Evolutionary conservation across 805 yeast species (phyloP).

Genomic region (Ogataea philodendri): DNA sequence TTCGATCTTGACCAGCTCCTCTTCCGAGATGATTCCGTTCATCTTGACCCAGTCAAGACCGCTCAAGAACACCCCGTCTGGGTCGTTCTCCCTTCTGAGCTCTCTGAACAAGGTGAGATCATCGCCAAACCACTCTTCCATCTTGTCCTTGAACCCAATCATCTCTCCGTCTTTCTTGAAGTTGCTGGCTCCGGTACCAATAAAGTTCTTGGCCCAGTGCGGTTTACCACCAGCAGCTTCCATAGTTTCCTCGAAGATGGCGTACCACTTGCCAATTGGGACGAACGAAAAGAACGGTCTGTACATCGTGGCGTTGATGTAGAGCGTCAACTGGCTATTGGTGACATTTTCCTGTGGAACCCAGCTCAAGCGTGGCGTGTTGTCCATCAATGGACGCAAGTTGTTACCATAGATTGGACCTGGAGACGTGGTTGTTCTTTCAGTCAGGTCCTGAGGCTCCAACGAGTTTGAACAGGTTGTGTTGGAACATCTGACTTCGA

Average conservation of each 20-base stretch:
- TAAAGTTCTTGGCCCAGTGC: conserved; percentile 97
- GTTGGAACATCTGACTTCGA: conserved; percentile 92
- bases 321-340: conserved; percentile 77
- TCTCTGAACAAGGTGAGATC: conserved; percentile 59
- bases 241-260: conserved; percentile 75
- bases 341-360: conserved; percentile 52
- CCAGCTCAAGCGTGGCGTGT: conserved; percentile 66
- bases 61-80: conserved; percentile 75
- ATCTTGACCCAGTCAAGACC: conserved; percentile 77
- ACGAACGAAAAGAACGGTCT: conserved; percentile 84
- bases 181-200: conserved; percentile 51
- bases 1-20: conserved; percentile 16
- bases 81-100: conserved; percentile 70
- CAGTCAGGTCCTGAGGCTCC: conserved; percentile 45
- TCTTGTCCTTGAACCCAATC: conserved; percentile 72
- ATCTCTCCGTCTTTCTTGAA: conserved; percentile 63
- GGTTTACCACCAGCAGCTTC: conserved; percentile 86
- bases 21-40: conserved; percentile 52
- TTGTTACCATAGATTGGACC: conserved; percentile 88
- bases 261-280: conserved; percentile 77
- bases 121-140: conserved; percentile 78
- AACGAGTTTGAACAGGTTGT: conserved; percentile 50
- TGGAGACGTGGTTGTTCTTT: conserved; percentile 50
- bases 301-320: conserved; percentile 92
- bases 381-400: conserved; percentile 77